Evolutionary conservation across 371 early-diverging fungal genomes (phyloP), one percentile per base, ranked within the genome.

Genomic region (Syncephalis fuscata): DNA sequence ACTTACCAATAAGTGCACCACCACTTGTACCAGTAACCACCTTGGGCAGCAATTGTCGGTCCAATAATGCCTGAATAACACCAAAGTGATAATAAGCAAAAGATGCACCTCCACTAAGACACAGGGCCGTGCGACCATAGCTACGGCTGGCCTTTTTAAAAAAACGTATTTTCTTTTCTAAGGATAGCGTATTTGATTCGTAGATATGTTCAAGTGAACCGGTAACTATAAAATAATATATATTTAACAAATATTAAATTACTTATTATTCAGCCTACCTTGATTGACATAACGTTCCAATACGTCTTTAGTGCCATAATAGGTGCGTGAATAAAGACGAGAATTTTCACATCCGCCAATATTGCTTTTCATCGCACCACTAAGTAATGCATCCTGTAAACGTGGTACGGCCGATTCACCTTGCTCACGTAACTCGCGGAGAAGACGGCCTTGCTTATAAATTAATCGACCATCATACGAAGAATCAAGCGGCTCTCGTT

Each of bases 21-120:
- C 80, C 84, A 10, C 88, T 87, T 0, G 90, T 81, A 0, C 94
- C 92, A 1, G 83, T 85, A 36, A 94, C 76, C 24, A 91, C 76
- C 0, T 79, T 68, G 4, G 94, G 94, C 36, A 94, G 63, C 10
- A 87, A 57, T 16, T 75, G 73, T 3, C 73, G 67, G 49, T 88
- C 83, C 42, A 76, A 63, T 26, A 94, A 63, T 0, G 85, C 72
- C 19, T 82, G 80, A 21, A 80, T 72, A 10, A 87, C 86, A 4
- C 78, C 78, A 15, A 85, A 56, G 54, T 91, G 91, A 52, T 74
- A 81, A 54, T 78, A 76, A 9, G 87, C 91, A 61, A 91, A 82
- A 21, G 78, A 72, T 0, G 88, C 91, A 43, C 94, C 94, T 14
- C 94, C 94, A 7, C 79, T 77, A 25, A 94, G 68, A 50, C 90